Evolutionary conservation across 2,329 filamentous ascomycete species (phyloP), one percentile per base, ranked within the genome.

Genomic region (Xylaria hypoxylon): DNA sequence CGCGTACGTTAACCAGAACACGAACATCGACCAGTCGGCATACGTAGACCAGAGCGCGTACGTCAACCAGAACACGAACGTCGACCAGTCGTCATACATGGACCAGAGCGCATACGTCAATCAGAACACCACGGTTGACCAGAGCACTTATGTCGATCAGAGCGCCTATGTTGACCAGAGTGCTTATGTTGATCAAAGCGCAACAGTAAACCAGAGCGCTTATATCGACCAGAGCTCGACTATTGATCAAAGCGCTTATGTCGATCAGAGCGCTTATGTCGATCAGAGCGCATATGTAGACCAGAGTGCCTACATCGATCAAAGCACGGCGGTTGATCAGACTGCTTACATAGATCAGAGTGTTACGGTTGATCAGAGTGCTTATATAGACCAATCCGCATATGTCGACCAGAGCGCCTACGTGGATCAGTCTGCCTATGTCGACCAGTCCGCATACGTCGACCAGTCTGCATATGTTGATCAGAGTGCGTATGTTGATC

Each of bases 401-500:
- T 58, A 66, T 13, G 22, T 52, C 0, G 65, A 65, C 11, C 62
- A 68, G 7, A 19, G 11, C 7, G 55, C 63, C 0, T 66, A 66
- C 10, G 31, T 53, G 0, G 66, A 68, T 7, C 62, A 65, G 17
- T 15, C 11, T 2, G 58, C 65, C 0, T 68, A 68, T 13, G 19
- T 40, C 0, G 65, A 68, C 11, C 65, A 68, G 13, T 28, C 13
- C 3, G 48, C 62, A 0, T 59, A 55, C 13, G 15, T 26, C 0
- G 62, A 68, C 17, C 62, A 68, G 3, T 40, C 26, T 1, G 65
- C 62, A 0, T 68, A 65, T 11, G 40, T 51, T 0, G 66, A 68
- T 15, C 62, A 68, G 5, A 40, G 35, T 6, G 66, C 59, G 0
- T 68, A 68, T 24, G 19, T 56, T 1, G 64, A 69, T 6, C 67